Base-by-base conservation (phyloP, 192 early-diverging fungal genomes). In the Umbelopsis ramanniana region DNA sequence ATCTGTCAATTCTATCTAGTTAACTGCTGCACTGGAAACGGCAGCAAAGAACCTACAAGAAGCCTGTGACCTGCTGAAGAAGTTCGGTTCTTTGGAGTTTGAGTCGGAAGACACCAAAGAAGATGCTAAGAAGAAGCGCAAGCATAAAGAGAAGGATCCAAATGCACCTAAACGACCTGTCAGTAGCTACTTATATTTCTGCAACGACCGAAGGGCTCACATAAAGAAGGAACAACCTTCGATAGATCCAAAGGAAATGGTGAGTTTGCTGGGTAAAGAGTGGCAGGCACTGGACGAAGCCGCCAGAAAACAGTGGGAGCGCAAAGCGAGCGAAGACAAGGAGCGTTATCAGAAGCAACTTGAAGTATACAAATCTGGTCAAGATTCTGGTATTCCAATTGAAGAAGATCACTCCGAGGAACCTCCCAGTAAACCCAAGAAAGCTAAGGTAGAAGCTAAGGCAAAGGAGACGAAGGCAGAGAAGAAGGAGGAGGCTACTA, bases 151-250 rank as follows among this genome's bases (percentile, higher is more conserved):
- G 73, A 91, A 91, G 87, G 92, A 95, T 87, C 88, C 90, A 45
- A 90, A 89, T 71, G 90, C 89, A 8, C 95, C 95, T 82, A 97
- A 97, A 87, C 91, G 91, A 83, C 88, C 92, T 1, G 84, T 94
- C 68, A 89, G 93, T 12, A 92, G 91, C 24, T 97, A 92, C 85
- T 88, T 97, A 81, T 83, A 92, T 76, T 97, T 93, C 81, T 90
- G 91, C 40, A 86, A 93, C 78, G 93, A 87, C 72, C 89, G 87
- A 84, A 87, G 95, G 48, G 76, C 85, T 40, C 75, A 84, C 46
- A 89, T 95, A 53, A 89, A 91, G 86, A 86, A 87, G 54, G 85
- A 92, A 54, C 90, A 95, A 87, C 92, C 93, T 29, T 79, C 86
- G 2, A 86, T 81, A 37, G 35, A 72, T 24, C 54, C 52, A 24